Base-by-base conservation (phyloP, 1,284 basidiomycete genomes). In the Leccinum subrobustum region DNA sequence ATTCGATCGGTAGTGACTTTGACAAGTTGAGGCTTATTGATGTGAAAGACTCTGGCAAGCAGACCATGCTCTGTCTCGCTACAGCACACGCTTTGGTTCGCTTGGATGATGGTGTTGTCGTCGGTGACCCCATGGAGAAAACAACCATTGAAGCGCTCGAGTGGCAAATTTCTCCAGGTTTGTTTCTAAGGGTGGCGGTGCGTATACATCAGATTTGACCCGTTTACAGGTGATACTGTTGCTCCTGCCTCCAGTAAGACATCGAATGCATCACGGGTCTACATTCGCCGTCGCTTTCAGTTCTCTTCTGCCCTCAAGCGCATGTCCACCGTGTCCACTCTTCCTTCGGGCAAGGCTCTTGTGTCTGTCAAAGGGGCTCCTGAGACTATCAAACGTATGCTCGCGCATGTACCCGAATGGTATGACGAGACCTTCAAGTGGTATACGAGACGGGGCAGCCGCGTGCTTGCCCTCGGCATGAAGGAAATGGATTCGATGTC, bases 61-160 rank as follows among this genome's bases (percentile, higher is more conserved):
- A 95, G 64, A 98, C 96, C 0, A 93, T 88, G 3, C 79, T 93
- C 0, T 93, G 94, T 60, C 86, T 99, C 12, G 96, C 96, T 50
- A 89, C 94, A 6, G 96, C 97, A 0, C 97, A 99, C 71, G 96
- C 97, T 0, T 81, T 99, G 3, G 96, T 99, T 20, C 83, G 93
- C 56, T 83, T 99, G 42, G 92, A 94, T 66, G 95, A 98, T 70
- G 96, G 95, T 4, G 89, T 88, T 1, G 81, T 97, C 39, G 96
- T 99, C 37, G 97, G 96, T 14, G 97, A 99, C 73, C 96, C 97
- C 0, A 99, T 99, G 96, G 96, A 99, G 76, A 96, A 96, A 79
- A 96, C 93, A 1, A 96, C 96, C 0, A 79, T 99, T 16, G 93
- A 95, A 65, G 91, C 95, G 1, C 82, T 99, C 52, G 88, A 93